Evolutionary conservation across 2,329 filamentous ascomycete genomes (phyloP).

Genomic region (Colletotrichum lindemuthianum): DNA sequence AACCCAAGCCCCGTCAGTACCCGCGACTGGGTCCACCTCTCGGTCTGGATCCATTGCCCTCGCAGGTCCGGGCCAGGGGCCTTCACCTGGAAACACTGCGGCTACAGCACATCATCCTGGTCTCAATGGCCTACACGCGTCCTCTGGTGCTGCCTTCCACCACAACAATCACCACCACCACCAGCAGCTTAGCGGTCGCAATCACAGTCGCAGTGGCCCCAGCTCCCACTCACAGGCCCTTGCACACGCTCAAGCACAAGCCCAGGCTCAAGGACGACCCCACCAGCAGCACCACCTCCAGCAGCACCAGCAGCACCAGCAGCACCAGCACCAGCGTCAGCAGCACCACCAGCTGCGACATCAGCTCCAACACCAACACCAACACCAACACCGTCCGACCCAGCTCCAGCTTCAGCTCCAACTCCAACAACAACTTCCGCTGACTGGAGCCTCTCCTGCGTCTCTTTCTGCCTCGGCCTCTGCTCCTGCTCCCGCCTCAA

Average conservation of each 20-base stretch:
- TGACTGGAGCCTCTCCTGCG: too few species aligned
- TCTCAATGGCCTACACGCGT: slow-evolving; percentile 4
- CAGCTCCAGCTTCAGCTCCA: too few species aligned
- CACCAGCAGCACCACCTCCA: slow-evolving; percentile 19
- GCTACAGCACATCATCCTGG: slow-evolving; percentile 1
- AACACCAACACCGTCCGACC: too few species aligned
- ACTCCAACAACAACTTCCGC: too few species aligned
- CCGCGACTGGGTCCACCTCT: too few species aligned
- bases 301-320: too few species aligned
- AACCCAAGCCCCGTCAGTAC: slow-evolving; percentile 25
- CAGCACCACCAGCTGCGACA: too few species aligned
- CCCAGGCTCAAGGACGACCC: slow-evolving; percentile 15
- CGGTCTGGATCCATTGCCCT: too few species aligned
- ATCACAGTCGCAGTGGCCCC: slow-evolving; percentile 22
- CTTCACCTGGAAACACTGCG: background rate
- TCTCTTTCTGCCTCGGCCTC: background rate
- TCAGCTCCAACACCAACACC: too few species aligned
- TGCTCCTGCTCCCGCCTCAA: slow-evolving; percentile 18
- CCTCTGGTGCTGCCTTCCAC: slow-evolving; percentile 1
- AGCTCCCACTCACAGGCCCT: slow-evolving; percentile 7
- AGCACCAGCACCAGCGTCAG: too few species aligned
- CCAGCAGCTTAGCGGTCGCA: background rate
- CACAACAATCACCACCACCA: slow-evolving; percentile 16
- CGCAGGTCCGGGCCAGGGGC: too few species aligned
- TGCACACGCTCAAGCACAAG: slow-evolving; percentile 9